phyloP scores from a whole-genome alignment of 495 filamentous ascomycete genomes.

The Tuber indicum region DNA sequence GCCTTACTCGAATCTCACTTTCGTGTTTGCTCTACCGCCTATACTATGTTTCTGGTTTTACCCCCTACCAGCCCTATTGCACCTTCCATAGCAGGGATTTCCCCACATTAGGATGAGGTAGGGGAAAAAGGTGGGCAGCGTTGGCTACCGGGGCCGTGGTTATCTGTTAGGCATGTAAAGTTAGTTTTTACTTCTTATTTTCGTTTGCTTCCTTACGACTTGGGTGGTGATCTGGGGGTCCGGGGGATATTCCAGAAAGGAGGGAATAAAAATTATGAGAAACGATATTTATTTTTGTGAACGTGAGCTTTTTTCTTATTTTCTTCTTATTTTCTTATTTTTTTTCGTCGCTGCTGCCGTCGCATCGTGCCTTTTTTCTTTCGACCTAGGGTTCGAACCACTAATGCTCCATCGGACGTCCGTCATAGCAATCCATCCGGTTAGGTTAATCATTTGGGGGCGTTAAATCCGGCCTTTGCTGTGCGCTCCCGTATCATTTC shows the following conservation, averaged over 20 bases:
- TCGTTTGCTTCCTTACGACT: neutral
- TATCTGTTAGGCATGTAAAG: conserved; percentile 4
- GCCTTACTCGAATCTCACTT: neutral
- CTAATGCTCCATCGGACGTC: neutral
- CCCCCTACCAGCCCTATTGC: neutral
- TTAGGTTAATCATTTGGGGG: neutral
- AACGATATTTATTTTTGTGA: neutral
- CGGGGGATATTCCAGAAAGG: neutral
- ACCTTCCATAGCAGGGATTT: neutral
- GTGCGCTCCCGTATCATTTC: neutral
- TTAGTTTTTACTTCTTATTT: neutral
- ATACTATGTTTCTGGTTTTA: neutral
- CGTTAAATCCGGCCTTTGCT: neutral
- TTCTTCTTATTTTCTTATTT: too few species aligned
- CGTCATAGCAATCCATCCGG: neutral
- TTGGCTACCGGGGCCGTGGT: neutral
- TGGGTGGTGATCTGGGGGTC: neutral
- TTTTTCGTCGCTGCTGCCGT: neutral
- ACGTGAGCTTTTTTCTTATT: neutral
- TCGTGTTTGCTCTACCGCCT: neutral
- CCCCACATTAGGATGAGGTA: neutral
- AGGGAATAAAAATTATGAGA: neutral
- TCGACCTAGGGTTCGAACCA: neutral
- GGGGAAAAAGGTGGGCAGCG: neutral
- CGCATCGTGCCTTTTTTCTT: neutral